phyloP scores from a whole-genome alignment of 768 basidiomycete species.

The Clitopilus passeckerianus region DNA sequence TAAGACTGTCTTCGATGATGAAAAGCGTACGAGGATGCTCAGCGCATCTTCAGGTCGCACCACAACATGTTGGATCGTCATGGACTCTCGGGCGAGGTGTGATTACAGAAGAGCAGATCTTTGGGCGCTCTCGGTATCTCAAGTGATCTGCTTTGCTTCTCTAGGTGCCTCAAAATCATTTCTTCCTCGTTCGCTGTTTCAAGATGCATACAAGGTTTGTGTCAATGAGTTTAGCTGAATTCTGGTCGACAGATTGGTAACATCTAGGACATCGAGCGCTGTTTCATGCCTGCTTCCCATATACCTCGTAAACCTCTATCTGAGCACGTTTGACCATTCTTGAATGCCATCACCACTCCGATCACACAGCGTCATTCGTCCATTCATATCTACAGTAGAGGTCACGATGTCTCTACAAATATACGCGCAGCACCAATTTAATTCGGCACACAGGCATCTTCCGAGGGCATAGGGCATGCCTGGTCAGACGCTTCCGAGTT shows the following conservation, averaged over 20 bases:
- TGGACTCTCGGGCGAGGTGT: background rate
- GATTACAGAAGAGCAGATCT: background rate
- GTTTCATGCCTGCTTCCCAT: background rate
- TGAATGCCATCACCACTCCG: background rate
- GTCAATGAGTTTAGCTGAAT: too few species aligned
- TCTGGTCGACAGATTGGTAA: background rate
- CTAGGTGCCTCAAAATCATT: background rate
- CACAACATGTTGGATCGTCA: background rate
- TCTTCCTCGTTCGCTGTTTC: background rate
- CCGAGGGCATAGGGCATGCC: too few species aligned
- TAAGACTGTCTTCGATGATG: too few species aligned
- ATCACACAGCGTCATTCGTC: background rate
- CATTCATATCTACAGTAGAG: background rate
- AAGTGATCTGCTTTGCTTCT: background rate
- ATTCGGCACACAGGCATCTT: too few species aligned
- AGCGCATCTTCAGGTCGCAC: too few species aligned
- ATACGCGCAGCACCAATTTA: too few species aligned
- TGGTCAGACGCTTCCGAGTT: background rate
- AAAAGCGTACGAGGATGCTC: too few species aligned
- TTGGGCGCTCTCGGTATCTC: background rate
- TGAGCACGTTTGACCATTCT: background rate
- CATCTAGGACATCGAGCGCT: background rate
- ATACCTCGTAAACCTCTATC: too few species aligned
- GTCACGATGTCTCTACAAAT: background rate
- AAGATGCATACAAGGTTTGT: too few species aligned